Percentiles rank a stretch among this genome's conserved stretches.
These are phyloP conservation scores for Mitragyna speciosa DNA, from an alignment of 257 asterid species.

Conservation along the genomic window DNA sequence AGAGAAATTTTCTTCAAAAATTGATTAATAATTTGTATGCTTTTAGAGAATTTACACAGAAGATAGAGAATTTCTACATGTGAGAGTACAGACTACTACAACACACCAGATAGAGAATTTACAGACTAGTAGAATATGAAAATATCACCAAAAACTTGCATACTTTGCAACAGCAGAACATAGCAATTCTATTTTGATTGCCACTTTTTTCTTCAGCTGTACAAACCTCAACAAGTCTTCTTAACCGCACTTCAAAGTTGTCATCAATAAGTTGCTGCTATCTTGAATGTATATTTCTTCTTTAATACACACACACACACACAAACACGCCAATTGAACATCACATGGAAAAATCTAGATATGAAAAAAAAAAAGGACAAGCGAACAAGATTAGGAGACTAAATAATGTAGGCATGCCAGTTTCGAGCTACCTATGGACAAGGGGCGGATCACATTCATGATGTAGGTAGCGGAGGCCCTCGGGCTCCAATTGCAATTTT, in stretches of 20 bases:
- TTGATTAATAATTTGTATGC: too few relatives aligned
- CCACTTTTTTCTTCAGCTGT: neutral
- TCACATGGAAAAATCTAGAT: neutral
- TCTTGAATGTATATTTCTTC: neutral
- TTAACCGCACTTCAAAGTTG: neutral
- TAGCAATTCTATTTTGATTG: neutral
- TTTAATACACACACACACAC: too few relatives aligned
- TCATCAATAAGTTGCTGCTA: neutral
- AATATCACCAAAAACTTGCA: neutral
- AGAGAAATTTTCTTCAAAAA: too few relatives aligned
- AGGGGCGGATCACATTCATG: neutral
- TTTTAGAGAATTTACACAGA: too few relatives aligned
- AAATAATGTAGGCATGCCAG: neutral
- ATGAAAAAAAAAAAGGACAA: neutral
- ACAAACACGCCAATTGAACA: neutral
- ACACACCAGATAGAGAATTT: neutral
- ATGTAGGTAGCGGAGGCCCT: neutral
- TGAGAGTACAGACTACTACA: neutral
- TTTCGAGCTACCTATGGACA: neutral
- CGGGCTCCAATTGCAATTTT: neutral
- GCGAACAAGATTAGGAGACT: neutral
- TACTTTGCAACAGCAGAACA: neutral
- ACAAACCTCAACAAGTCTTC: constrained; percentile 1
- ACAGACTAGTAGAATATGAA: neutral
- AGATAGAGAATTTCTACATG: too few relatives aligned